Percentiles rank a stretch among this genome's conserved stretches.
Conservation (phyloP, 1,284 basidiomycete species). For the Ceratobasidium sp. region DNA sequence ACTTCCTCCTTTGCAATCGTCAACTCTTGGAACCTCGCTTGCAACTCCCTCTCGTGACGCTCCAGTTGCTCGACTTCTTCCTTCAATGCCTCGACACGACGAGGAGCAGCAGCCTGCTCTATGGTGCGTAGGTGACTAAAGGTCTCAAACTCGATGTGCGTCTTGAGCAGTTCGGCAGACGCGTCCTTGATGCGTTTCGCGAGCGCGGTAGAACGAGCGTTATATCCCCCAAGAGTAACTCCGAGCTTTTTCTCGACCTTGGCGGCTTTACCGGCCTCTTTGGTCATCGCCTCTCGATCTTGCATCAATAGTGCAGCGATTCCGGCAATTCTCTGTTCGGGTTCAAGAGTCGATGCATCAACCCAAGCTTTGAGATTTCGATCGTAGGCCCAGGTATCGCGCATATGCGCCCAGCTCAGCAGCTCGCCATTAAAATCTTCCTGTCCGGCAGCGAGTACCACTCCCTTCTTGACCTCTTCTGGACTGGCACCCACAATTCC, state of each 20-base stretch:
- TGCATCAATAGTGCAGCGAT: slow-evolving; percentile 68
- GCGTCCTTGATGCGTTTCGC: slow-evolving; percentile 69
- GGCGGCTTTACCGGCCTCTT: slow-evolving; percentile 78
- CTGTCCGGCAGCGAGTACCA: slow-evolving; percentile 66
- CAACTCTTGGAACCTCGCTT: slow-evolving; percentile 84
- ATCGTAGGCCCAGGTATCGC: slow-evolving; percentile 70
- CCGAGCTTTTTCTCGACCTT: slow-evolving; percentile 94
- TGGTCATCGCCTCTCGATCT: slow-evolving; percentile 77
- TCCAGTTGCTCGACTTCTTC: slow-evolving; percentile 86
- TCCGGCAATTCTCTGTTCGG: slow-evolving; percentile 68
- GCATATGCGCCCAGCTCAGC: slow-evolving; percentile 71
- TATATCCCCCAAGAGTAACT: slow-evolving; percentile 90
- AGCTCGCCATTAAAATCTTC: slow-evolving; percentile 63
- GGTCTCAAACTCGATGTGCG: slow-evolving; percentile 75
- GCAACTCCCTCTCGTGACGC: slow-evolving; percentile 75
- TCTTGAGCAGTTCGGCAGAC: slow-evolving; percentile 73
- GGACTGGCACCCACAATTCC: slow-evolving; percentile 87
- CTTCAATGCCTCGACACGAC: slow-evolving; percentile 73
- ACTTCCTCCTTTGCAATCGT: slow-evolving; percentile 73
- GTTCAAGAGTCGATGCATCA: slow-evolving; percentile 63
- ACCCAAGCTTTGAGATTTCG: slow-evolving; percentile 69
- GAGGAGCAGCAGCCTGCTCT: slow-evolving; percentile 78
- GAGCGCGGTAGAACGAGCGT: slow-evolving; percentile 76
- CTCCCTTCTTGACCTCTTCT: slow-evolving; percentile 76
- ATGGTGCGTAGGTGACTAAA: slow-evolving; percentile 75